Conservation (phyloP, 257 asterid species). For the Prunella vulgaris region DNA sequence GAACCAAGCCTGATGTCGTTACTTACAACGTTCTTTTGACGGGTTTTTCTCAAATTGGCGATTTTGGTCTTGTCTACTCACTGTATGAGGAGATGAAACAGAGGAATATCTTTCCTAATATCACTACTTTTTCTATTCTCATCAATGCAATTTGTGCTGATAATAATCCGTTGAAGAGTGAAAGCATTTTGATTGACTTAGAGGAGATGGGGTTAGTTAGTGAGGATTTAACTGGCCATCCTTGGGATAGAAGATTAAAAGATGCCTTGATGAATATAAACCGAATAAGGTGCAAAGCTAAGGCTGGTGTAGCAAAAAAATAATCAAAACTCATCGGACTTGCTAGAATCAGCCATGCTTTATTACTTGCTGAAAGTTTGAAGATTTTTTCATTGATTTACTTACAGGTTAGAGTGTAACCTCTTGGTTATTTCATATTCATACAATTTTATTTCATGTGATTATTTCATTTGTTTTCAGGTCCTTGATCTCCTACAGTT, state of each 20-base stretch:
- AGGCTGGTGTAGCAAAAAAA: constrained; percentile 13
- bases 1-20: constrained; percentile 63
- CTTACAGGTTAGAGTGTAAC: constrained; percentile 20
- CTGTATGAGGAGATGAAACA: constrained; percentile 80
- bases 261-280: constrained; percentile 44
- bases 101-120: constrained; percentile 51
- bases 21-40: constrained; percentile 74
- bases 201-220: constrained; percentile 56
- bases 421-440: constrained; percentile 12
- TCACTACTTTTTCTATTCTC: constrained; percentile 59
- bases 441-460: too few species aligned
- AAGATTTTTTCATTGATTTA: background rate
- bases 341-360: background rate
- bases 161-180: constrained; percentile 39
- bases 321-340: background rate
- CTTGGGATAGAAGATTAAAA: constrained; percentile 39
- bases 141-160: constrained; percentile 38
- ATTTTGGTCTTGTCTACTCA: constrained; percentile 38
- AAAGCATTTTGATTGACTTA: constrained; percentile 55
- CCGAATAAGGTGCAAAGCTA: constrained; percentile 39
- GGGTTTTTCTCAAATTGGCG: constrained; percentile 47
- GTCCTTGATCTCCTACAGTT: background rate
- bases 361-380: constrained; percentile 4
- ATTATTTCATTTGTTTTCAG: background rate
- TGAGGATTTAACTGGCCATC: constrained; percentile 21